Evolutionary conservation across 2,329 filamentous ascomycete species (phyloP), one percentile per base, ranked within the genome.

Genomic region (Aureobasidium lini): DNA sequence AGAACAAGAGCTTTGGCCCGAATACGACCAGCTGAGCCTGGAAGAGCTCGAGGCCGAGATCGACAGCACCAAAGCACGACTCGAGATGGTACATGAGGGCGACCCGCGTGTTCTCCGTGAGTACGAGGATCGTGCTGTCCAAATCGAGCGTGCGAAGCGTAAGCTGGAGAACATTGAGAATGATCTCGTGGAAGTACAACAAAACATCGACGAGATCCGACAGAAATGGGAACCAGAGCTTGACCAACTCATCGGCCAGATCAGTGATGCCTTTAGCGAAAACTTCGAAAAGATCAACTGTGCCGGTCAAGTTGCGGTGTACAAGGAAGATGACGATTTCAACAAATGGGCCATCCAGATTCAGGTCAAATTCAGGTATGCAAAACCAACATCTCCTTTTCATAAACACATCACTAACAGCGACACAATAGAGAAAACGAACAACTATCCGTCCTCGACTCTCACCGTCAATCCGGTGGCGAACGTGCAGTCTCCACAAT

Each of bases 401-500:
- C 4, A 34, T 6, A 15, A 32, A 23, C 23, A 57, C 57, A 50
- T 43, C 43, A 61, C 61, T 66, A 62, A 66, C 63, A 64, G 10
- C 13, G 8, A 31, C 13, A 18, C 10, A n/a, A 64, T 71, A 87
- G 86, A 57, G 87, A 93, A 69, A 84, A 86, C 70, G 94, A 97
- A 71, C 83, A 82, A 3, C 84, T 97, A 4, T 90, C 93, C 62
- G 79, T 92, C 32, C 85, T 99, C 28, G 88, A 95, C 67, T 87
- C 90, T 46, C 92, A 97, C 71, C 89, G 94, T 6, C 94, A 99
- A 73, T 97, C 93, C 1, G 94, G 94, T 67, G 94, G 94, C 64
- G 94, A 99, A 76, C 88, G 94, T 61, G 90, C 94, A 28, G 93
- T 99, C 23, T 95, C 90, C 23, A 99, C 94, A 13, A 95, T 97